Evolutionary conservation across 352 stramenopile species (phyloP).

Genomic region (Globisporangium radiosum): DNA sequence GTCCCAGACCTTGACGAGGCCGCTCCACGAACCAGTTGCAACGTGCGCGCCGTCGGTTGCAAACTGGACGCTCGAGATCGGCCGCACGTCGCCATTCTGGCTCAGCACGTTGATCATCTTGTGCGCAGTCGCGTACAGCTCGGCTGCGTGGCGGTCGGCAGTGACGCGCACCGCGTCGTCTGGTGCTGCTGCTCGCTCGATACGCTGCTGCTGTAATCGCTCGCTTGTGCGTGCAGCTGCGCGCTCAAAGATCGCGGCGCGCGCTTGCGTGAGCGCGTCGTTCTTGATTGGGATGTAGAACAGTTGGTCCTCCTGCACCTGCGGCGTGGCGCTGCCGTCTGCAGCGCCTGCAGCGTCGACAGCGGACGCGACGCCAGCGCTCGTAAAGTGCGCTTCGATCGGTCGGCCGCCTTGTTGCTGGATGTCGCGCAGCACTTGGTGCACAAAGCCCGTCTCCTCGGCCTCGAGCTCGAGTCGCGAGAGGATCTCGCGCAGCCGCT

Average conservation of each 20-base stretch:
- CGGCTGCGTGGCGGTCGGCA: slow-evolving; percentile 53
- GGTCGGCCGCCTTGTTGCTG: slow-evolving; percentile 26
- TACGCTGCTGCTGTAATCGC: slow-evolving; percentile 49
- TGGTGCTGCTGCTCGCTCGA: slow-evolving; percentile 24
- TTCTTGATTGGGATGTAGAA: slow-evolving; percentile 83
- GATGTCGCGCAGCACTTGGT: slow-evolving; percentile 50
- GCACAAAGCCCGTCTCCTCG: slow-evolving; percentile 55
- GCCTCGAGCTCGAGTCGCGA: slow-evolving; percentile 70
- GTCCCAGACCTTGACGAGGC: slow-evolving; percentile 94
- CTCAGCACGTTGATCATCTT: slow-evolving; percentile 88
- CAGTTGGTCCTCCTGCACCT: slow-evolving; percentile 55
- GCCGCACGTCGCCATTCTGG: slow-evolving; percentile 92
- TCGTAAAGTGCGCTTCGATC: slow-evolving; percentile 14
- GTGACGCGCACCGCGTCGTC: slow-evolving; percentile 36
- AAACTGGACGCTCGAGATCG: slow-evolving; percentile 75
- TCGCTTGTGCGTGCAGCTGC: slow-evolving; percentile 55
- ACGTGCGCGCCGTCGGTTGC: slow-evolving; percentile 55
- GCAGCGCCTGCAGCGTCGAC: slow-evolving; percentile 4
- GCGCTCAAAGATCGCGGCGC: slow-evolving; percentile 75
- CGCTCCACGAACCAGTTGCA: slow-evolving; percentile 91
- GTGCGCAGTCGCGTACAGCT: slow-evolving; percentile 70
- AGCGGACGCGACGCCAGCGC: neutral
- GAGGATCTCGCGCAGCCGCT: slow-evolving; percentile 89
- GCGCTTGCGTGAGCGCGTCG: slow-evolving; percentile 77
- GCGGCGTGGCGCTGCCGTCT: slow-evolving; percentile 4